Evolutionary conservation across 1,139 yeast species (phyloP), one percentile per base, ranked within the genome.

Genomic region (Wickerhamomyces sp.): DNA sequence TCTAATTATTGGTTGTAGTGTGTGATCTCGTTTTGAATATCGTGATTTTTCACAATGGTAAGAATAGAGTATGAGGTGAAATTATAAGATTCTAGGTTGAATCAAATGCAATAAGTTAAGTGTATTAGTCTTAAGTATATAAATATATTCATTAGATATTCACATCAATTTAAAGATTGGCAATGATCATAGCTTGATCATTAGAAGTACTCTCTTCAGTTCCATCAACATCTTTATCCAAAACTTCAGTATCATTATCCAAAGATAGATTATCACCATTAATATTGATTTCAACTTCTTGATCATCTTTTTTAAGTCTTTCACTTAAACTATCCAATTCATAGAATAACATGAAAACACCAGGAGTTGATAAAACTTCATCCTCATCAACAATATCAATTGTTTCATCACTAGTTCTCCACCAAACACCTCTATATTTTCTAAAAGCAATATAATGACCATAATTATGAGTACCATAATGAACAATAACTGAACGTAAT

Each of bases 371-470:
- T 48, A 87, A 68, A 1, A 89, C 97, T 62, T 90, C 95, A 9
- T 76, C 77, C 61, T 88, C 95, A 26, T 79, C 76, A 2, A 89
- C 90, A 27, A 86, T 77, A 52, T 86, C 81, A 4, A 90, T 95
- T 2, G 83, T 81, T 59, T 91, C 96, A 64, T 91, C 98, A 58
- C 95, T 84, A 27, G 90, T 82, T 63, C 96, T 78, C 96, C 96
- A 90, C 97, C 98, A 91, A 11, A 81, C 74, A 1, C 94, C 95
- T 57, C 94, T 75, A 48, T 72, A 75, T 57, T 80, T 83, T 58
- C 97, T 78, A 67, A 78, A 91, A 43, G 95, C 88, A 48, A 91
- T 88, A 63, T 91, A 91, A 63, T 91, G 98, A 18, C 98, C 98
- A 63, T 89, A 91, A 60, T 91, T 89, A 59, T 91, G 97, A 4